Evolutionary conservation across 208 protist species (phyloP).

Genomic region (Leishmania major): DNA sequence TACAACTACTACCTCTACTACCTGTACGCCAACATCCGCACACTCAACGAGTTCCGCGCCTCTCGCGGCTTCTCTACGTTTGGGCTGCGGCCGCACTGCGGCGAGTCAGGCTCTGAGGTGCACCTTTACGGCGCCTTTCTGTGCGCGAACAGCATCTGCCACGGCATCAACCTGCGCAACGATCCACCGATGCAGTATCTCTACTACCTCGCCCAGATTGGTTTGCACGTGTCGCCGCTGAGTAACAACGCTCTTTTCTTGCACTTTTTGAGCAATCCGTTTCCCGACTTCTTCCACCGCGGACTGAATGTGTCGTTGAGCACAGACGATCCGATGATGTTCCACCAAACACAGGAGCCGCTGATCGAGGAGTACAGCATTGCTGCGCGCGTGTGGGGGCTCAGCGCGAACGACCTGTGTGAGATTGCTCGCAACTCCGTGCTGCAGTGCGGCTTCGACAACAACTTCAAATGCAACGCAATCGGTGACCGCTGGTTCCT

Average conservation of each 20-base stretch:
- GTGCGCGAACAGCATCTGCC: conserved; percentile 96
- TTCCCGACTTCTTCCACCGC: conserved; percentile 95
- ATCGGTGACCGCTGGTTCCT: conserved; percentile 92
- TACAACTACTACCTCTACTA: conserved; percentile 99
- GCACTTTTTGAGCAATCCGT: conserved; percentile 97
- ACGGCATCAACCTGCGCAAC: conserved; percentile 97
- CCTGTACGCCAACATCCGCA: conserved; percentile 98
- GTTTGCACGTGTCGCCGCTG: conserved; percentile 98
- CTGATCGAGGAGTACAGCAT: conserved; percentile 95
- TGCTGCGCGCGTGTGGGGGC: conserved; percentile 90
- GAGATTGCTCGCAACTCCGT: conserved; percentile 94
- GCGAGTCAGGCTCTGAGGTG: conserved; percentile 94
- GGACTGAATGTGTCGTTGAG: conserved; percentile 98
- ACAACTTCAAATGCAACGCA: conserved; percentile 85
- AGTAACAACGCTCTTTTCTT: conserved; percentile 99
- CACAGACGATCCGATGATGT: conserved; percentile 96
- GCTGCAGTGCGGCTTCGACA: conserved; percentile 90
- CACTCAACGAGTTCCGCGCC: conserved; percentile 96
- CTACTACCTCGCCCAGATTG: conserved; percentile 98
- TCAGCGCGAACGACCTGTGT: conserved; percentile 91
- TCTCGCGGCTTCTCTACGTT: conserved; percentile 95
- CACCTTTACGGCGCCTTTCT: conserved; percentile 96
- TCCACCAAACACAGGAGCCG: conserved; percentile 97
- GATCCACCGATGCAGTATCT: conserved; percentile 98
- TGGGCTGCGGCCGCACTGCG: conserved; percentile 97